These are phyloP conservation scores for Solanum chmielewskii DNA, from an alignment of 257 asterid genomes.

Conservation along the genomic window DNA sequence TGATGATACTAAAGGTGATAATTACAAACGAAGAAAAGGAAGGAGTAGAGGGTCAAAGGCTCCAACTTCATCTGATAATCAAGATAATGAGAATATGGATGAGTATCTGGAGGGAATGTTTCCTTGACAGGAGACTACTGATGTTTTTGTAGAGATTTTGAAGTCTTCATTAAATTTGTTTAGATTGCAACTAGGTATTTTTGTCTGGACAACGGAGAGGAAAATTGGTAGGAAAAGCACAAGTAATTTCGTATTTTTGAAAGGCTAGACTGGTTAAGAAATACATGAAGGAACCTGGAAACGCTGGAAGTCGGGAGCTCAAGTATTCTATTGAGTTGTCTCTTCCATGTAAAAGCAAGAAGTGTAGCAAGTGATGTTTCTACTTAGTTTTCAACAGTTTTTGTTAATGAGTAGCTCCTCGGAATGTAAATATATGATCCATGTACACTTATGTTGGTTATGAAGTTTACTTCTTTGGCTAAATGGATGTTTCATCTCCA, in stretches of 20 bases:
- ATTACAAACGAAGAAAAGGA: conserved; percentile 32
- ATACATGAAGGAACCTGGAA: background rate
- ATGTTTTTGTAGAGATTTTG: background rate
- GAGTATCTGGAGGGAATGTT: conserved; percentile 91
- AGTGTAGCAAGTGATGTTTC: background rate
- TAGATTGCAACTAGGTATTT: background rate
- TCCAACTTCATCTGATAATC: conserved; percentile 26
- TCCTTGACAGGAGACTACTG: conserved; percentile 31
- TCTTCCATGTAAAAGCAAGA: background rate
- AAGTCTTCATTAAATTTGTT: background rate
- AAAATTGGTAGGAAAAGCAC: background rate
- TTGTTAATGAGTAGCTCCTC: background rate
- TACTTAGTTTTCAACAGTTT: background rate
- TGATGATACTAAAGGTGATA: conserved; percentile 20
- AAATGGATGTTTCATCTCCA: background rate
- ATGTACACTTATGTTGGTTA: background rate
- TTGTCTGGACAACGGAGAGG: background rate
- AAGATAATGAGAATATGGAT: conserved; percentile 63
- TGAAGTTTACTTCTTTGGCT: background rate
- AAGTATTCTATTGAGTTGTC: background rate
- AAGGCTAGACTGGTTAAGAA: background rate
- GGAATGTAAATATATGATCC: background rate
- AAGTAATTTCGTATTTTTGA: background rate
- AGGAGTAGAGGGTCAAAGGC: conserved; percentile 39
- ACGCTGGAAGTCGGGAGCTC: background rate